Base-by-base conservation (phyloP, 2,329 filamentous ascomycete genomes). In the Ceratocystis destructans region DNA sequence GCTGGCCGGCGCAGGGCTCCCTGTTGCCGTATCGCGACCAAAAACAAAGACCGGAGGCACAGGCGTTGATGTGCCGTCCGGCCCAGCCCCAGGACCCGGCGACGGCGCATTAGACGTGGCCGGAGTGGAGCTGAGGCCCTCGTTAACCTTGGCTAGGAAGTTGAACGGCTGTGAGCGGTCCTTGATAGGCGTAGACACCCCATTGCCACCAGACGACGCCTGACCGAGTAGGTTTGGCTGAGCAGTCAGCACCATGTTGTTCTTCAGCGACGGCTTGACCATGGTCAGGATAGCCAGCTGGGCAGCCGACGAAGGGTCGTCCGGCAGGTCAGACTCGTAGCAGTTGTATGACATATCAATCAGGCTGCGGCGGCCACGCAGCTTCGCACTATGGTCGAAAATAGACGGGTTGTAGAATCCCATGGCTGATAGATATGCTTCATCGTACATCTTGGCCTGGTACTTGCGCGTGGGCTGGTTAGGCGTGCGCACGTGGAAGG, bases 361-460 rank as follows among this genome's bases (percentile, higher is more conserved):
- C 25, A 97, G 79, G 72, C 87, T 91, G 70, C 90, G 84, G 62
- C 93, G 85, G 53, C 89, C 87, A 22, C 81, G 79, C 10, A 97
- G 82, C 78, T 99, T 99, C 45, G 82, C 77, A 33, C 82, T 84
- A 71, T 91, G 87, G 73, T 96, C 90, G 71, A 97, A 96, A 65
- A 96, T 87, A 1, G 83, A 79, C 0, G 94, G 93, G 68, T 93
- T 88, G 74, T 95, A 96, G 72, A 92, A 89, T n/a, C 91, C 92
- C 87, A 96, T 90, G 0, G 92, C 88, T 0, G 94, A 88, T n/a
- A 99, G 81, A 71, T 96, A 89, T 25, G 95, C 88, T 75, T 97
- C 94, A 71, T 99, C 94, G 72, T 97, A 99, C 0, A 89, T 92
- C 79, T 97, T 97, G 81, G 96, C 97, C 50, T 86, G 84, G 76